Percentiles rank a stretch among this genome's conserved stretches.
Evolutionary conservation across 139 green algal species (phyloP).

Genomic region (Coelastrella sp.): DNA sequence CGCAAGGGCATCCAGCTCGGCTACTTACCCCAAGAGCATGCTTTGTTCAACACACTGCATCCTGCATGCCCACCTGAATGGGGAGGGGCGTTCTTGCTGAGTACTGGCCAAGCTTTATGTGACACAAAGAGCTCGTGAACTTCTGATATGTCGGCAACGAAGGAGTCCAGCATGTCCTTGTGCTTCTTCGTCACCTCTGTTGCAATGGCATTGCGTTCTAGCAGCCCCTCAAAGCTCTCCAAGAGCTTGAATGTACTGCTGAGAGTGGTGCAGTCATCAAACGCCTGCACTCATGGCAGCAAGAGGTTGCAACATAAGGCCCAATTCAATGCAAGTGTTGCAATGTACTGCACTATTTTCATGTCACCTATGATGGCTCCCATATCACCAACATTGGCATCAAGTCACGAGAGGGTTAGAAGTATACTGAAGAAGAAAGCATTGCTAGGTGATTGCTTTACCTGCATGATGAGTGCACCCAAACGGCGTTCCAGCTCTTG

Average conservation of each 20-base stretch:
- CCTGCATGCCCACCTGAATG: slow-evolving; percentile 62
- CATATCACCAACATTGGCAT: too few species aligned
- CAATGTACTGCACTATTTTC: too few species aligned
- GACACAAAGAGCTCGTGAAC: slow-evolving; percentile 77
- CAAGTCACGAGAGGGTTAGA: too few species aligned
- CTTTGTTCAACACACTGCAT: too few species aligned
- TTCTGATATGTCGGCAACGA: slow-evolving; percentile 73
- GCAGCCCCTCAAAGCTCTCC: slow-evolving; percentile 89
- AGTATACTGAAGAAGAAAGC: too few species aligned
- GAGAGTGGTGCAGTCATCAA: slow-evolving; percentile 88
- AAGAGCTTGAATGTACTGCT: slow-evolving; percentile 90
- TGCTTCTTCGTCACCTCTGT: slow-evolving; percentile 84
- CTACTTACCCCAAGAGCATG: too few species aligned
- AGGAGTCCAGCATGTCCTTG: slow-evolving; percentile 67
- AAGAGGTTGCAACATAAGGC: not conserved
- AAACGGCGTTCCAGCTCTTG: slow-evolving; percentile 89
- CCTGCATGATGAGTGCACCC: slow-evolving; percentile 85
- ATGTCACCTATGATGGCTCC: too few species aligned
- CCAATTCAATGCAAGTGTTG: too few species aligned
- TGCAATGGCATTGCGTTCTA: slow-evolving; percentile 87
- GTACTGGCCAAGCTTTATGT: slow-evolving; percentile 56
- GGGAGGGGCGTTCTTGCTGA: slow-evolving; percentile 66
- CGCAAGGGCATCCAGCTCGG: too few species aligned
- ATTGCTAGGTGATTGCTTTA: too few species aligned
- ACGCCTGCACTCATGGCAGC: slow-evolving; percentile 63